These are phyloP conservation scores for Graphilbum fragrans DNA, from an alignment of 2,329 filamentous ascomycete genomes.

Conservation along the genomic window DNA sequence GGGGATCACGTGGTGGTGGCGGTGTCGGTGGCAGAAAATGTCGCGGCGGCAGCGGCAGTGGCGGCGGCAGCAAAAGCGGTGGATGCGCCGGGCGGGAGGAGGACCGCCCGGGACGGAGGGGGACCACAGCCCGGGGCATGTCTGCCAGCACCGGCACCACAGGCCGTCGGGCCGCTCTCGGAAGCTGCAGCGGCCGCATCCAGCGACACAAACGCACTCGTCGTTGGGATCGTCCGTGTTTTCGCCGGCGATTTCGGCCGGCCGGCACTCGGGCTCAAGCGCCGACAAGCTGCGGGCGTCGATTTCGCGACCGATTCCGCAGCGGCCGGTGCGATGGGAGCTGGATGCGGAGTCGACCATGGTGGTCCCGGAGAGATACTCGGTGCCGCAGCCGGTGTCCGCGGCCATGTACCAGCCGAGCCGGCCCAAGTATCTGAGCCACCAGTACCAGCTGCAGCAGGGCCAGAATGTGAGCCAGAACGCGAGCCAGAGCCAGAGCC, in stretches of 20 bases:
- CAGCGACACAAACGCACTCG: neutral
- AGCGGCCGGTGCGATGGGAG: neutral
- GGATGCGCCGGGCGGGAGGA: neutral
- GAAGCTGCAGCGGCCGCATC: neutral
- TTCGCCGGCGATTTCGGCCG: neutral
- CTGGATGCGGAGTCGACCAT: too few relatives aligned
- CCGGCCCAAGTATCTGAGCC: neutral
- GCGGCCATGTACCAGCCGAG: neutral
- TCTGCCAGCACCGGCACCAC: neutral
- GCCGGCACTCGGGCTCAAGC: neutral
- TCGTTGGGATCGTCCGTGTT: too few relatives aligned
- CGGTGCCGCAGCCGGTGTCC: too few relatives aligned
- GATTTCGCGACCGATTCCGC: neutral
- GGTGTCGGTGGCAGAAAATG: constrained; percentile 6
- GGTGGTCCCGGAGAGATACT: too few relatives aligned
- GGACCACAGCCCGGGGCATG: too few relatives aligned
- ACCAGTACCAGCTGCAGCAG: neutral
- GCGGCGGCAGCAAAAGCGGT: constrained; percentile 1
- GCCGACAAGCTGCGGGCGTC: neutral
- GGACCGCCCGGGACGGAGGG: neutral
- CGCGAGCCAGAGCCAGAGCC: too few relatives aligned
- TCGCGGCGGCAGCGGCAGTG: constrained; percentile 5
- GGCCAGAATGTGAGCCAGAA: neutral
- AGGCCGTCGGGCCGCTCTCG: neutral
- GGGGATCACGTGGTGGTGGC: constrained; percentile 8